Percentiles rank a stretch among this genome's conserved stretches.
phyloP scores from a whole-genome alignment of 306 rosid species.

The Clitoria ternatea region DNA sequence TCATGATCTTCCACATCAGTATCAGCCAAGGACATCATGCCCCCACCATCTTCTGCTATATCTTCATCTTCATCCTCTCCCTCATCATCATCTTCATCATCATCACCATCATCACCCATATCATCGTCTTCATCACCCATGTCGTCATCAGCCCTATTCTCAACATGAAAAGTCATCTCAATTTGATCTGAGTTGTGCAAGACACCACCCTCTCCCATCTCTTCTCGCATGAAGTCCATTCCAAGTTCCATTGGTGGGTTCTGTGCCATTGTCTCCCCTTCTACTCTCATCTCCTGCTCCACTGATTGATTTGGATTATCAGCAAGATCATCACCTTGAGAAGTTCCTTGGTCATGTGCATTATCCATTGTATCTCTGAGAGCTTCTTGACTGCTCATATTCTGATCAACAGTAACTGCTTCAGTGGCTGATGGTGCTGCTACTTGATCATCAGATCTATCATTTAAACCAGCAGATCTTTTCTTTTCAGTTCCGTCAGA shows the following conservation, averaged over 20 bases:
- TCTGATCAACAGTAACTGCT: conserved; percentile 48
- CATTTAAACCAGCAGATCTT: conserved; percentile 55
- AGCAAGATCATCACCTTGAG: conserved; percentile 50
- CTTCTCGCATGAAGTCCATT: conserved; percentile 88
- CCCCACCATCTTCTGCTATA: conserved; percentile 92
- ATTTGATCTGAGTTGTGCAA: conserved; percentile 76
- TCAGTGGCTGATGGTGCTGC: conserved; percentile 50
- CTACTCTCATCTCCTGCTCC: conserved; percentile 73
- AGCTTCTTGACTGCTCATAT: conserved; percentile 54
- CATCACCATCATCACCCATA: conserved; percentile 97
- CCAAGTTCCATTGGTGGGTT: conserved; percentile 74
- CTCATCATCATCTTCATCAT: conserved; percentile 94
- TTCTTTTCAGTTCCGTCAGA: conserved; percentile 73
- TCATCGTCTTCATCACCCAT: conserved; percentile 99
- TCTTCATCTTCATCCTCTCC: conserved; percentile 97
- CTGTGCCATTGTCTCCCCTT: conserved; percentile 55
- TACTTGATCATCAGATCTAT: conserved; percentile 58
- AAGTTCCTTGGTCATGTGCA: conserved; percentile 50
- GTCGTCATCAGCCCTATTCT: conserved; percentile 86
- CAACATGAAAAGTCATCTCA: conserved; percentile 83
- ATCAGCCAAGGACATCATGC: conserved; percentile 86
- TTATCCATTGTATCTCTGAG: conserved; percentile 41
- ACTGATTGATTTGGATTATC: conserved; percentile 48
- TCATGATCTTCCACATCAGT: conserved; percentile 97
- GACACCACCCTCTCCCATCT: conserved; percentile 71